Base-by-base conservation (phyloP, 169 alveolate species). In the Plasmodium billcollinsi region DNA sequence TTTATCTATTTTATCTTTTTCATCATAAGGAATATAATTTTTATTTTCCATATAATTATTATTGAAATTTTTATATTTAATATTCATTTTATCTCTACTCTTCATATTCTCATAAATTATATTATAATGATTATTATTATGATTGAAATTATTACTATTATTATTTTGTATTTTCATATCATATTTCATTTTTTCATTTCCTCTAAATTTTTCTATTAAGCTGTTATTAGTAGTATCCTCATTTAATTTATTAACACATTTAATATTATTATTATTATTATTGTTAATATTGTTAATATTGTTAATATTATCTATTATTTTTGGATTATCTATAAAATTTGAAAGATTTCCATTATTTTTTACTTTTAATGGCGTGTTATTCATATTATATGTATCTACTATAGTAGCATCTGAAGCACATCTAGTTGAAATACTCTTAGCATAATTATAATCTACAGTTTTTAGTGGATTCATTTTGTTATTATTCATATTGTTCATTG, bases 311-410 rank as follows among this genome's bases (percentile, higher is more conserved):
- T 74, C 73, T 43, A 18, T 21, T 14, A 61, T 45, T 67, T 20
- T 21, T 12, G 89, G 50, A 12, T 43, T 76, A 45, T 20, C n/a
- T n/a, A 58, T 26, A 69, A 63, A 63, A 56, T 69, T 62, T 3
- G 59, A 26, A 66, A 65, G 12, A 65, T 49, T 66, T 33, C 9
- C 45, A 9, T 43, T 26, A 49, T 65, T 63, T 50, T 58, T 65
- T 21, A 65, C 49, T 8, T 49, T 52, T 33, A 74, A 15, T 47
- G 43, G 69, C 26, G 29, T 24, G 45, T 39, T 76, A 39, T 65
- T 65, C 26, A 76, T 12, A 20, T 76, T 63, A 47, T 76, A 75
- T 65, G 89, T 8, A 66, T 76, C 89, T n/a, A 76, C 54, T 43
- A 70, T 12, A 49, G 89, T 11, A 11, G 15, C 70, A 43, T 76